phyloP scores from a whole-genome alignment of 202 grass and related monocot genomes.

The Setaria italica region DNA sequence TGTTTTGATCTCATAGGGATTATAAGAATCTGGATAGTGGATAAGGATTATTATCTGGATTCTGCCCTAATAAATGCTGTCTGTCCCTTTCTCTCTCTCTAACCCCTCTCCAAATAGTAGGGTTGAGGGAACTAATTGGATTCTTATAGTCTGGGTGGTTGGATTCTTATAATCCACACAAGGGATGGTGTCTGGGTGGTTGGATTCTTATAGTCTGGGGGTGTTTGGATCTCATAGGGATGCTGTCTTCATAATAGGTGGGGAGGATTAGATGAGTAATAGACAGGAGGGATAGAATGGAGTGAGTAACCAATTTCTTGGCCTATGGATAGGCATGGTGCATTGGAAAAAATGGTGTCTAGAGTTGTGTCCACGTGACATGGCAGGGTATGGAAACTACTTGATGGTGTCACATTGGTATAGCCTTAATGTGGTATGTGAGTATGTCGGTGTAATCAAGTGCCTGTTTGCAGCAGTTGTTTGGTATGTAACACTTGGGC shows the following conservation, averaged over 20 bases:
- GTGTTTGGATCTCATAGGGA: not conserved
- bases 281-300: not conserved
- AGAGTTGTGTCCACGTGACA: not conserved
- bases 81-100: no score
- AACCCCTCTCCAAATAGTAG: no score
- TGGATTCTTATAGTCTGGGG: no score
- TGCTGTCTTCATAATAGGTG: not conserved
- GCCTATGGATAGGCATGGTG: not conserved
- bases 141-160: no score
- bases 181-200: no score
- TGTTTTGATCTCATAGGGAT: no score
- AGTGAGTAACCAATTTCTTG: not conserved
- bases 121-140: no score
- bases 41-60: no score
- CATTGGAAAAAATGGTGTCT: not conserved
- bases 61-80: no score
- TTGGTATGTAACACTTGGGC: slow-evolving; percentile 21
- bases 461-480: slow-evolving; percentile 5
- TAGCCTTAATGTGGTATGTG: not conserved
- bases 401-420: not conserved
- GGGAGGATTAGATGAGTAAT: not conserved
- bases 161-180: no score
- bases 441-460: slow-evolving; percentile 8
- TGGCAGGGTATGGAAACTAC: not conserved
- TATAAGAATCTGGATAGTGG: no score